phyloP scores from a whole-genome alignment of 176 grass and related monocot genomes.

The Phragmites australis region DNA sequence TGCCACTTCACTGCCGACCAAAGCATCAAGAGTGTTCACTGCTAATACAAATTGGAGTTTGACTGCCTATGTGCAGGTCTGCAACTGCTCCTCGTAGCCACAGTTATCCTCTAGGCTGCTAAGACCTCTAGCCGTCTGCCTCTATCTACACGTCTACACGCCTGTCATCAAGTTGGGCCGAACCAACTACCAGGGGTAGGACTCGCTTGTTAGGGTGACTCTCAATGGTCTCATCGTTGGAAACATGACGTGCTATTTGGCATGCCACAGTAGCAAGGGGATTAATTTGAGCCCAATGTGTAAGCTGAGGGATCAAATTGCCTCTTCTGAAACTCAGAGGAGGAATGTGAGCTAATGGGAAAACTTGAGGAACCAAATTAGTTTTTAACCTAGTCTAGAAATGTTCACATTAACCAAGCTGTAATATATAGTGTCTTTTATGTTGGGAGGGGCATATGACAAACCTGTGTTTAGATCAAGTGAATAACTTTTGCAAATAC shows the following conservation, averaged over 20 bases:
- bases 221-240: background rate
- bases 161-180: background rate
- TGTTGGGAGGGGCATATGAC: too few relatives aligned
- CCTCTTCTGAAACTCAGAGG: background rate
- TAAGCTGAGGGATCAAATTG: conserved; percentile 1
- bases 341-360: background rate
- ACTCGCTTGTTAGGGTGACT: background rate
- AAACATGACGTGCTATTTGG: background rate
- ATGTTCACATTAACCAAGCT: too few relatives aligned
- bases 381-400: too few relatives aligned
- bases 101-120: background rate
- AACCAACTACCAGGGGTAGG: background rate
- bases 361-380: background rate
- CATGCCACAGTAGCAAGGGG: conserved; percentile 3
- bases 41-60: background rate
- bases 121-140: background rate
- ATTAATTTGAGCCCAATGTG: conserved; percentile 4
- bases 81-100: background rate
- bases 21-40: background rate
- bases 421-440: too few relatives aligned
- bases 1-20: too few relatives aligned
- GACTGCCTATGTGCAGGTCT: background rate
- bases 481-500: too few relatives aligned
- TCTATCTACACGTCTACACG: background rate
- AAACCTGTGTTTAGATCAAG: too few relatives aligned